A percentile compares a stretch with the other conserved stretches of the same genome.
Conservation (phyloP, 2,329 filamentous ascomycete species). For the Lasiodiplodia gonubiensis region DNA sequence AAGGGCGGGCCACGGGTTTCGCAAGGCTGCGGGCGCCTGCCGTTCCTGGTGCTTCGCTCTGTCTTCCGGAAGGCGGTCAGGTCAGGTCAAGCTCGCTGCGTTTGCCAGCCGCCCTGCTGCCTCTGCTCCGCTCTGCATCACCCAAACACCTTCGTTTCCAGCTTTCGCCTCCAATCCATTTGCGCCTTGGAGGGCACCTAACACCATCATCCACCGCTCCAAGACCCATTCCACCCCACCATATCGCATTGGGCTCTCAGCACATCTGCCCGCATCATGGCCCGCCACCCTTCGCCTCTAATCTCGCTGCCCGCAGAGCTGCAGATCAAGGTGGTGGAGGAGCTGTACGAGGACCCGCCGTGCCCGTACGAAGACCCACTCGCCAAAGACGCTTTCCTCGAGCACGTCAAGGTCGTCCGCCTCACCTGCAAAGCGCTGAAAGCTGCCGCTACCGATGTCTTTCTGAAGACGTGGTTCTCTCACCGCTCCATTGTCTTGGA, state of each 20-base stretch:
- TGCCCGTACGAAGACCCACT: conserved; percentile 22
- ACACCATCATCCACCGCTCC: background rate
- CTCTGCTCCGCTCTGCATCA: background rate
- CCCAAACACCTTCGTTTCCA: background rate
- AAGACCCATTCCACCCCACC: background rate
- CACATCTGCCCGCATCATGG: background rate
- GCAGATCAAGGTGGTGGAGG: conserved; percentile 31
- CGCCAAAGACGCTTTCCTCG: conserved; percentile 28
- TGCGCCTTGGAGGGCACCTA: background rate
- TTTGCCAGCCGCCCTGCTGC: background rate
- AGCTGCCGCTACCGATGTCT: conserved; percentile 29
- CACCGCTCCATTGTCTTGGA: conserved; percentile 28
- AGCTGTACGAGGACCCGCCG: conserved; percentile 29
- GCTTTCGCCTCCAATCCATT: background rate
- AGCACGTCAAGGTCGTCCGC: conserved; percentile 30
- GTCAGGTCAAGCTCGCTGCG: background rate
- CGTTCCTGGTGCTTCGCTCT: background rate
- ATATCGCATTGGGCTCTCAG: background rate
- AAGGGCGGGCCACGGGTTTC: background rate
- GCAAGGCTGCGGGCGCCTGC: conserved; percentile 15
- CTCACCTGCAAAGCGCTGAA: conserved; percentile 30
- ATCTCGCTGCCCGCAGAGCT: conserved; percentile 30
- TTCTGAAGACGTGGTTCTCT: conserved; percentile 30
- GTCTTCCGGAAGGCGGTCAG: background rate
- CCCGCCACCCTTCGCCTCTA: conserved; percentile 7